These are phyloP conservation scores for Ammopiptanthus mongolicus DNA, from an alignment of 306 rosid species.

Conservation along the genomic window DNA sequence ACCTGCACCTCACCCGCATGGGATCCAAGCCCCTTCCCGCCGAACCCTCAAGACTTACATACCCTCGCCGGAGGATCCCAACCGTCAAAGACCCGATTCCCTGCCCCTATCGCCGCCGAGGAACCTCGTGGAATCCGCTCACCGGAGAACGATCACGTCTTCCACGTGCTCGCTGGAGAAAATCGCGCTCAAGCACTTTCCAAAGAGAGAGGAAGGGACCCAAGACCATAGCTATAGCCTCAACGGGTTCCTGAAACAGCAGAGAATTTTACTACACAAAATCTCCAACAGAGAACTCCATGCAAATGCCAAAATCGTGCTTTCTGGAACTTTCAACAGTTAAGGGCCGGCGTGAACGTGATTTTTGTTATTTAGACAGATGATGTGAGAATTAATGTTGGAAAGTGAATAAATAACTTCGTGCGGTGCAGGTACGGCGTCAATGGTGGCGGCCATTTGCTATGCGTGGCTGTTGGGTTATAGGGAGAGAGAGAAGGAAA, in stretches of 20 bases:
- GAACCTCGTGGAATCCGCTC: slow-evolving; percentile 51
- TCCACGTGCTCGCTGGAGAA: slow-evolving; percentile 59
- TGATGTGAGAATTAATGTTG: too few relatives aligned
- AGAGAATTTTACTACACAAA: slow-evolving; percentile 37
- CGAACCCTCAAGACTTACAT: slow-evolving; percentile 24
- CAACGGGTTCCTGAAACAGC: slow-evolving; percentile 59
- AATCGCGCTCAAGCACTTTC: slow-evolving; percentile 7
- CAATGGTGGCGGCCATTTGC: slow-evolving; percentile 84
- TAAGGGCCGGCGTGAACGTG: slow-evolving; percentile 11
- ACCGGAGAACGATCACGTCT: slow-evolving; percentile 50
- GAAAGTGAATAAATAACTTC: background rate
- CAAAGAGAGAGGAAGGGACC: slow-evolving; percentile 6
- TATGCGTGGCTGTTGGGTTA: slow-evolving; percentile 67
- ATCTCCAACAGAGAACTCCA: slow-evolving; percentile 28
- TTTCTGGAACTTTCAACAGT: slow-evolving; percentile 72
- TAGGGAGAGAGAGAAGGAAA: slow-evolving; percentile 37
- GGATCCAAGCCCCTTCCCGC: slow-evolving; percentile 33
- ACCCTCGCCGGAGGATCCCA: slow-evolving; percentile 25
- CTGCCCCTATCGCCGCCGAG: slow-evolving; percentile 68
- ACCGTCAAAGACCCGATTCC: slow-evolving; percentile 18
- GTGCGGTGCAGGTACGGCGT: slow-evolving; percentile 60
- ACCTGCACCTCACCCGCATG: slow-evolving; percentile 49
- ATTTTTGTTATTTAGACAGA: background rate
- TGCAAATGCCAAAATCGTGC: slow-evolving; percentile 46
- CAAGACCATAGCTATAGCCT: slow-evolving; percentile 25